Evolutionary conservation across 2,329 filamentous ascomycete genomes (phyloP).

Genomic region (Hymenoscyphus infarciens): DNA sequence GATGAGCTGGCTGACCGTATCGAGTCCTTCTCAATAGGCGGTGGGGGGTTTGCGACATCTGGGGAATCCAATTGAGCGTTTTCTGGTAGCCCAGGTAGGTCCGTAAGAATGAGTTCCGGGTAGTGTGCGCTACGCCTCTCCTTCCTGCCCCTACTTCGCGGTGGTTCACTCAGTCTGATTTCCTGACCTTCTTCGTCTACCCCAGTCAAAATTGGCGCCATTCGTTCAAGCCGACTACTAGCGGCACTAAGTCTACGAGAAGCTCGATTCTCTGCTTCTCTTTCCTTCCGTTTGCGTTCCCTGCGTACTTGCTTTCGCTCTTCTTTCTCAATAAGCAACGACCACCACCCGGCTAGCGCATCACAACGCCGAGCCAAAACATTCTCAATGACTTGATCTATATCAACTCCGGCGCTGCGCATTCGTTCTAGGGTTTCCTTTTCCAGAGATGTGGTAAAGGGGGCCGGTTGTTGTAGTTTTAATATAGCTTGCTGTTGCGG

Average conservation of each 20-base stretch:
- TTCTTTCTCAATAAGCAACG: conserved; percentile 89
- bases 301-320: conserved; percentile 76
- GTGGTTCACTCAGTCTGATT: conserved; percentile 45
- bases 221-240: conserved; percentile 78
- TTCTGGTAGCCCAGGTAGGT: conserved; percentile 76
- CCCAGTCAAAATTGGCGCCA: conserved; percentile 72
- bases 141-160: conserved; percentile 71
- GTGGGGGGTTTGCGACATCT: conserved; percentile 51
- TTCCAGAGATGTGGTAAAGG: conserved; percentile 82
- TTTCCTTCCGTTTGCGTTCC: conserved; percentile 80
- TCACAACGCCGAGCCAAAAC: conserved; percentile 89
- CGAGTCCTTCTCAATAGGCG: conserved; percentile 75
- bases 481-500: conserved; percentile 86
- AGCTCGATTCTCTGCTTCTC: conserved; percentile 75
- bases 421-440: conserved; percentile 90
- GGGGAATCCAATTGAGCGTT: conserved; percentile 35
- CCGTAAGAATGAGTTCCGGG: conserved; percentile 61
- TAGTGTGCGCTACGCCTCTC: conserved; percentile 70
- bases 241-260: conserved; percentile 82
- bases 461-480: conserved; percentile 72
- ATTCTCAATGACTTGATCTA: conserved; percentile 91
- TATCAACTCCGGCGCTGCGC: conserved; percentile 89
- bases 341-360: conserved; percentile 92
- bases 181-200: conserved; percentile 71
- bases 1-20: conserved; percentile 74